Base-by-base conservation (phyloP, 148 eudicot genomes). In the Rhododendron kiyosumense region DNA sequence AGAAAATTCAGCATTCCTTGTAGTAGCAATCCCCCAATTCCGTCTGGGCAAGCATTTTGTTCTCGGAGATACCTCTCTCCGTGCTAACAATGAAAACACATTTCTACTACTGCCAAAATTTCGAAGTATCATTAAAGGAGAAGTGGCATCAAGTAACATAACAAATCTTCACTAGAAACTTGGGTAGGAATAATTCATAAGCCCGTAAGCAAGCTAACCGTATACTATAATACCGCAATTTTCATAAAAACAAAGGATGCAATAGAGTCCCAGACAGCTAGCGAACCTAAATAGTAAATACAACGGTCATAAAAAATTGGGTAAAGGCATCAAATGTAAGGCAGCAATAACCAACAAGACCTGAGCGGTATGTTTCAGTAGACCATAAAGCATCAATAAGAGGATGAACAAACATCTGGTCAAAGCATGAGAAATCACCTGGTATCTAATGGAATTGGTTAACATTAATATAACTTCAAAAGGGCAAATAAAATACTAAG, bases 11-110 rank as follows among this genome's bases (percentile, higher is more conserved):
- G 30, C 67, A 85, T 88, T 67, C 73, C 71, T 82, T 78, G 84
- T 84, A 65, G 88, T 86, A 85, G 85, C 86, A 69, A 85, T 88
- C 74, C 88, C 90, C 92, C 95, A 92, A 61, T 91, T 84, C 90
- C 83, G 87, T 89, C 93, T 94, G 4, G 92, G 81, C 24, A 82
- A 86, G 79, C 84, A 85, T 74, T 91, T 94, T 61, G 92, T 87
- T 43, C 90, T 90, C 10, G 96, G 92, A 86, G 90, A 82, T 48
- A 91, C 86, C 90, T 94, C 96, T 86, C 96, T 91, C 84, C 78
- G 91, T 9, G 92, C 91, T 84, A 92, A 85, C 81, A 94, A 88
- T 46, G 89, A 87, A 88, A 89, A 94, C 52, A 94, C 92, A 86
- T 93, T 94, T 88, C 89, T 84, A 84, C 90, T 75, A 46, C 93